Base-by-base conservation (phyloP, 2,329 filamentous ascomycete genomes). In the Penicillium sp. region DNA sequence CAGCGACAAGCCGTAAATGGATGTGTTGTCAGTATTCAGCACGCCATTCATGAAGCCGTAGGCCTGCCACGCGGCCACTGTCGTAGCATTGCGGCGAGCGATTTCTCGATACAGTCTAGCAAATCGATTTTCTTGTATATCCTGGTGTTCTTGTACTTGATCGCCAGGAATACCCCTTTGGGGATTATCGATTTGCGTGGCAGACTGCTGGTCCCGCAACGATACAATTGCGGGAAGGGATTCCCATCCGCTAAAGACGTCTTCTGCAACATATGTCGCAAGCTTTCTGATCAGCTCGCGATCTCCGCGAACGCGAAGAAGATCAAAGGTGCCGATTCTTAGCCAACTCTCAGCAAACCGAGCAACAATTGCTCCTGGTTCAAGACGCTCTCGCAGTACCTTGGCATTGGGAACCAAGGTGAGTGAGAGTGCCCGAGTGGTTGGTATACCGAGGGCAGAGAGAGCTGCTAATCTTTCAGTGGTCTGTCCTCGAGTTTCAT, bases 11-110 rank as follows among this genome's bases (percentile, higher is more conserved):
- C 94, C 94, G 55, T 87, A 87, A 50, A 99, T 84, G 0, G 92
- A 96, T 0, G 94, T 99, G 73, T 99, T 99, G 72, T 99, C 94
- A 0, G 94, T 97, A 76, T 99, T 99, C 57, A 99, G 81, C 4
- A 99, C 94, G 46, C 94, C 94, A 69, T 99, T 99, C 83, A 96
- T 97, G 78, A 99, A 99, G n/a, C 91, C 94, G 70, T 97, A 97
- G 0, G 91, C 92, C 78, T 99, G 95, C 93, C 94, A 97, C 65
- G 89, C 85, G 12, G 94, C 94, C 2, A 97, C 93, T 0, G 90
- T 95, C 58, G 83, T 81, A 1, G 94, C 94, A 71, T 97, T 99
- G 33, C 90, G 85, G 42, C 91, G 86, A 4, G 87, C 87, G 56
- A 99, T 87, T 69, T 96, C 92, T 37, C 94, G 87, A 74, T 95